Conservation (phyloP, 2,329 filamentous ascomycete species). For the Calycina marina region DNA sequence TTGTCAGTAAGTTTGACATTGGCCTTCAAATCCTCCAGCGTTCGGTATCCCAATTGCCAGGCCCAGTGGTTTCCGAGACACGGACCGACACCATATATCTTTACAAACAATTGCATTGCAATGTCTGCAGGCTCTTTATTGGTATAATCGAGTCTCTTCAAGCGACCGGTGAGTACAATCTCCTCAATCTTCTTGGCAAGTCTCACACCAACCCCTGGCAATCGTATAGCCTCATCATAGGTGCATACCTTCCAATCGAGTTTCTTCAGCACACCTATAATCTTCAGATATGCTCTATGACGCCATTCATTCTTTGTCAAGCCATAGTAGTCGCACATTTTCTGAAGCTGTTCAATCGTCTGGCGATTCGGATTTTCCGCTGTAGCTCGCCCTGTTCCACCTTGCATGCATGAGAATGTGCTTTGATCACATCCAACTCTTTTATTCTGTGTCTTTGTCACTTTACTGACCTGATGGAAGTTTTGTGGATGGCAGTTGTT, state of each 20-base stretch:
- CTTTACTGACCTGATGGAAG: constrained; percentile 2
- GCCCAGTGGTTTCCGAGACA: constrained; percentile 63
- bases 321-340: constrained; percentile 68
- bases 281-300: constrained; percentile 59
- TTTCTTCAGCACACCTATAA: constrained; percentile 55
- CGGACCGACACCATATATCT: constrained; percentile 66
- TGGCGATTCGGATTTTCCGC: constrained; percentile 53
- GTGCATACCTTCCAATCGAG: constrained; percentile 51
- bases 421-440: constrained; percentile 24
- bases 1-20: constrained; percentile 50
- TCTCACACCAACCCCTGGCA: constrained; percentile 56
- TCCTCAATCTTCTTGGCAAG: constrained; percentile 82
- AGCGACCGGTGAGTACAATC: constrained; percentile 59
- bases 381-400: constrained; percentile 27
- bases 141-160: constrained; percentile 59
- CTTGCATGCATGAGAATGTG: constrained; percentile 39
- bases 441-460: constrained; percentile 5
- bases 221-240: constrained; percentile 48
- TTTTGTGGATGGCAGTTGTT: constrained; percentile 11
- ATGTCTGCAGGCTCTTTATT: constrained; percentile 50
- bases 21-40: constrained; percentile 52
- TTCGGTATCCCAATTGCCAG: constrained; percentile 55
- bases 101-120: constrained; percentile 53
- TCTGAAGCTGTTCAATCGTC: constrained; percentile 63
- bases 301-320: constrained; percentile 68